A percentile compares a stretch with the other conserved stretches of the same genome.
Evolutionary conservation across 192 early-diverging fungal species (phyloP).

Genomic region (Backusella sp.): DNA sequence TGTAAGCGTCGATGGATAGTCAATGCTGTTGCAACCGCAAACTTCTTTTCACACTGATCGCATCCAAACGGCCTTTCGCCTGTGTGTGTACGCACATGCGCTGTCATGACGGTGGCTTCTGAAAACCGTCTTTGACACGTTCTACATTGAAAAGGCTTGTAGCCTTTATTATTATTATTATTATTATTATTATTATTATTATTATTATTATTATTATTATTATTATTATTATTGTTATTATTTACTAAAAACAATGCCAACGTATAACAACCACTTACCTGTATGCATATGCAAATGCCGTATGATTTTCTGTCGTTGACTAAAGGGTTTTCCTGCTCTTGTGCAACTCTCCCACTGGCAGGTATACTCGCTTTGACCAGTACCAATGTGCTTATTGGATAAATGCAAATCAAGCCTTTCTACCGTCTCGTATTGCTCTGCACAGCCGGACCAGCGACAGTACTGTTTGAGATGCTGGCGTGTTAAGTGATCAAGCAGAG

Average conservation of each 20-base stretch:
- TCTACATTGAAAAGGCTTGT: slow-evolving; percentile 78
- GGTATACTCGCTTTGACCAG: slow-evolving; percentile 53
- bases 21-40: slow-evolving; percentile 66
- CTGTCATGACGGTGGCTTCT: slow-evolving; percentile 75
- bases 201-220: neutral
- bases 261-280: slow-evolving; percentile 25
- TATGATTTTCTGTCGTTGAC: slow-evolving; percentile 61
- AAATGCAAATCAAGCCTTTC: slow-evolving; percentile 65
- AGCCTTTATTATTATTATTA: slow-evolving; percentile 42
- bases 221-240: neutral
- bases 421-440: slow-evolving; percentile 53
- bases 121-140: slow-evolving; percentile 79
- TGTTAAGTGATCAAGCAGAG: slow-evolving; percentile 59
- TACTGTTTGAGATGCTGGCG: slow-evolving; percentile 62
- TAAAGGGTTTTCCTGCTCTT: slow-evolving; percentile 47
- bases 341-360: slow-evolving; percentile 55
- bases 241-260: neutral
- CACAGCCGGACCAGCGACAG: slow-evolving; percentile 75
- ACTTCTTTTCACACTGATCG: slow-evolving; percentile 62
- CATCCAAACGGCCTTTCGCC: slow-evolving; percentile 76
- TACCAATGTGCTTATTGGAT: slow-evolving; percentile 58
- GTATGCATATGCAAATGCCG: slow-evolving; percentile 87
- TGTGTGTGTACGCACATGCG: slow-evolving; percentile 76
- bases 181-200: neutral
- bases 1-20: slow-evolving; percentile 72